These are phyloP conservation scores for Heliamphora exappendiculata DNA, from an alignment of 148 eudicot genomes.

Conservation along the genomic window DNA sequence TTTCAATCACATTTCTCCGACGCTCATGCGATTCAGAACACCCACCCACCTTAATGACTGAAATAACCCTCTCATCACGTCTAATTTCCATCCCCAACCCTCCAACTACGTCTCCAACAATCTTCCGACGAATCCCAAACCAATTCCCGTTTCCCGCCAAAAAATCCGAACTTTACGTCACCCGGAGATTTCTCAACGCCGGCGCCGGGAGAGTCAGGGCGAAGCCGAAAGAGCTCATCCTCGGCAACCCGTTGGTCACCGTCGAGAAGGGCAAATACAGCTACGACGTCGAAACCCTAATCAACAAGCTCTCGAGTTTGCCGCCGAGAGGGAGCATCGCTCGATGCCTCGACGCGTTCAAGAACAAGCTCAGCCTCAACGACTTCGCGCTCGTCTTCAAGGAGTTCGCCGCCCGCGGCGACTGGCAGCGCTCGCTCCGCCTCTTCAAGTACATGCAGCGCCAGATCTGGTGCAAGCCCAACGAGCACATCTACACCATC, in stretches of 20 bases:
- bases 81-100: conserved; percentile 20
- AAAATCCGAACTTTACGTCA: neutral
- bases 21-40: neutral
- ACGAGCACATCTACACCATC: conserved; percentile 77
- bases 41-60: conserved; percentile 12
- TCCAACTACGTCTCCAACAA: conserved; percentile 22
- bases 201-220: conserved; percentile 28
- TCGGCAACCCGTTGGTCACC: conserved; percentile 56
- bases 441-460: conserved; percentile 94
- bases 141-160: conserved; percentile 10
- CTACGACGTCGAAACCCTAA: conserved; percentile 76
- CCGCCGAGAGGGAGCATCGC: conserved; percentile 92
- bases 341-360: conserved; percentile 74
- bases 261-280: conserved; percentile 90
- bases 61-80: conserved; percentile 20
- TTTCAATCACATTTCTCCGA: neutral
- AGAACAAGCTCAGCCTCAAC: conserved; percentile 65
- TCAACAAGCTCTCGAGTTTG: conserved; percentile 75
- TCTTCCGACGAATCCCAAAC: conserved; percentile 7
- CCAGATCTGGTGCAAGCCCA: conserved; percentile 93
- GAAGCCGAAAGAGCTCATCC: conserved; percentile 51
- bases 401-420: conserved; percentile 84
- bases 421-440: conserved; percentile 91
- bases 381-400: conserved; percentile 77
- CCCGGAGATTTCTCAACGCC: conserved; percentile 9